Evolutionary conservation across 1,284 basidiomycete species (phyloP), one percentile per base, ranked within the genome.

Genomic region (Ganoderma sinense): DNA sequence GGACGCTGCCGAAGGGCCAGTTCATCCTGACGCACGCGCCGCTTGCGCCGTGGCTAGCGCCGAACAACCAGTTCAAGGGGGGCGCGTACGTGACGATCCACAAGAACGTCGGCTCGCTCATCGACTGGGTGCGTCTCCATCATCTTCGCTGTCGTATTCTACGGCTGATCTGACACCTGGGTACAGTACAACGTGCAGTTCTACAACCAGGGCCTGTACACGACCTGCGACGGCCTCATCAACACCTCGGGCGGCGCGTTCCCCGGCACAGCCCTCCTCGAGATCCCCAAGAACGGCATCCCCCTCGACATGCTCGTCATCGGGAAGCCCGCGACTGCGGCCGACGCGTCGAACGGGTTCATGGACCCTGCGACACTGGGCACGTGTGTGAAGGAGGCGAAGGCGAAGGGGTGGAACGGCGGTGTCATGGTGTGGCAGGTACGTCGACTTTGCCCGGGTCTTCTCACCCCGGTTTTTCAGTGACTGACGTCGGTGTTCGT

Each of bases 11-110:
- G 7, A 36, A 36, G 36, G 36, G 36, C 36, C 36, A 36, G 36
- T 36, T 36, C 36, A 36, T 36, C 36, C 36, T 36, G 36, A 36
- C 36, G 6, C 36, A 36, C 36, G 36, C 36, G 36, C 36, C 36
- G 36, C 36, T 36, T 10, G 36, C 36, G 36, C 36, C 36, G 36
- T 36, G 36, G 36, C 36, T 36, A 10, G 36, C 36, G 36, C 20
- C 43, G 43, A 45, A 45, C 43, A 45, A 45, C 36, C 36, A 36
- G 36, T 36, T 36, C 80, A 80, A 82, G 33, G 87, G 86, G n/a
- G 90, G 90, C 65, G 90, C 86, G 23, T 92, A 92, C 77, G 82
- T 91, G 51, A 84, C 81, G 58, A 85, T 89, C 48, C 79, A 91
- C 78, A 73, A 80, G 63, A 75, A 80, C 20, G 90, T 92, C 29